Conservation (phyloP, 2,329 filamentous ascomycete genomes). For the Dothideomycetes sp. region DNA sequence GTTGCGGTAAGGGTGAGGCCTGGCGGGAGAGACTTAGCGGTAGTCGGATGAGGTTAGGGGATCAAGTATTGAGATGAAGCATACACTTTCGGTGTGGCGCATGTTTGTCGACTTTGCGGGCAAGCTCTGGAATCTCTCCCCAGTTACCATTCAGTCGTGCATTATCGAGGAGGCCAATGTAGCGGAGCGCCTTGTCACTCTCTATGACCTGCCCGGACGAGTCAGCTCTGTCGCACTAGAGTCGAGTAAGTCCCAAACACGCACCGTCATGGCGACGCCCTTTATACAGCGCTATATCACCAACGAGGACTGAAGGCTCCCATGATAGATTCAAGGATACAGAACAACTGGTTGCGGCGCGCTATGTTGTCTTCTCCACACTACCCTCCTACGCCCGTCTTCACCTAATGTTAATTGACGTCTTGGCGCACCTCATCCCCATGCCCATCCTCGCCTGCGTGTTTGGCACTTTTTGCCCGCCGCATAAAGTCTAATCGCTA, state of each 20-base stretch:
- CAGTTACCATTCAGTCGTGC: slow-evolving; percentile 83
- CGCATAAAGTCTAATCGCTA: not conserved
- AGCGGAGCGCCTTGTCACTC: slow-evolving; percentile 68
- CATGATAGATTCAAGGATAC: too few relatives aligned
- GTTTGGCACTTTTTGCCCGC: not conserved
- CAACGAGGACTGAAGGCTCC: not conserved
- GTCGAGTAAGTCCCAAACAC: not conserved
- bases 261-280: not conserved
- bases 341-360: too few relatives aligned
- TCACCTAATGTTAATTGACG: not conserved
- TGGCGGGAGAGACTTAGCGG: slow-evolving; percentile 12
- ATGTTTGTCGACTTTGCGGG: slow-evolving; percentile 91
- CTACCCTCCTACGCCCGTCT: not conserved
- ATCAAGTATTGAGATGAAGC: slow-evolving; percentile 17
- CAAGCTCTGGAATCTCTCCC: slow-evolving; percentile 75
- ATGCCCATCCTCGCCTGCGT: too few relatives aligned
- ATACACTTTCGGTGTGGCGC: slow-evolving; percentile 75
- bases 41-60: slow-evolving; percentile 6
- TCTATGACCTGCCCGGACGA: slow-evolving; percentile 31
- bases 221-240: not conserved
- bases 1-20: slow-evolving; percentile 36
- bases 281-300: not conserved
- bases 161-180: slow-evolving; percentile 71
- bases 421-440: too few relatives aligned
- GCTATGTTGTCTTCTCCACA: too few relatives aligned